A percentile compares a stretch with the other conserved stretches of the same genome.
Evolutionary conservation across 768 basidiomycete genomes (phyloP).

Genomic region (Pulveroboletus sp.): DNA sequence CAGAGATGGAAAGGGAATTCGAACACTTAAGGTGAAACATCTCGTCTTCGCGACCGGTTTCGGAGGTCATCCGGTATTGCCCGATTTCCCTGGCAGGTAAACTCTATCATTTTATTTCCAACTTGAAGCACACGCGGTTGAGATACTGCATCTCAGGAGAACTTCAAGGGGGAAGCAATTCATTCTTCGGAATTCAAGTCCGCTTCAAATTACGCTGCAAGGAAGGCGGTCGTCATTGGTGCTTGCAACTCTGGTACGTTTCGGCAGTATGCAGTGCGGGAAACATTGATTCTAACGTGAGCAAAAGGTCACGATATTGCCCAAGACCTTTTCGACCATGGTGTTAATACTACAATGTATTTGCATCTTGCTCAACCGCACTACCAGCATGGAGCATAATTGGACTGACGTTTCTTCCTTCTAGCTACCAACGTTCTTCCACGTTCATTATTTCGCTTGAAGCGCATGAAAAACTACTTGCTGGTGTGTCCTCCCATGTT

Average conservation of each 20-base stretch:
- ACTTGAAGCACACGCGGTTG: not conserved
- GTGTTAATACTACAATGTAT: constrained; percentile 30
- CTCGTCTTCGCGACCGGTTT: constrained; percentile 58
- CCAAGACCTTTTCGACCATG: constrained; percentile 31
- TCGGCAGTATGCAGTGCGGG: not conserved
- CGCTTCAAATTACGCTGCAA: constrained; percentile 50
- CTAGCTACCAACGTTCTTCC: constrained; percentile 26
- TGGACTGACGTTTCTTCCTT: not conserved
- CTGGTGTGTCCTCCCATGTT: constrained; percentile 7
- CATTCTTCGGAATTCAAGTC: constrained; percentile 54
- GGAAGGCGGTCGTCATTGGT: constrained; percentile 67
- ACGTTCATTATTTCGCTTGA: constrained; percentile 17
- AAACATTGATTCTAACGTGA: constrained; percentile 8
- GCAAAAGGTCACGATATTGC: constrained; percentile 36
- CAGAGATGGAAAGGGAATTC: constrained; percentile 32
- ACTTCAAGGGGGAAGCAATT: constrained; percentile 50
- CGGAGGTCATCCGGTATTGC: constrained; percentile 42
- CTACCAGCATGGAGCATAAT: not conserved
- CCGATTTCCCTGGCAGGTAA: constrained; percentile 43
- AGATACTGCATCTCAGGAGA: constrained; percentile 33
- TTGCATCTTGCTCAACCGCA: not conserved
- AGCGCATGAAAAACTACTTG: constrained; percentile 5
- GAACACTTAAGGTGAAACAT: constrained; percentile 43
- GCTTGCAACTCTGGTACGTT: constrained; percentile 59
- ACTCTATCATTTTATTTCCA: not conserved